Percentiles rank a stretch among this genome's conserved stretches.
Evolutionary conservation across 2,329 filamentous ascomycete species (phyloP).

Genomic region (Davidsoniella australis): DNA sequence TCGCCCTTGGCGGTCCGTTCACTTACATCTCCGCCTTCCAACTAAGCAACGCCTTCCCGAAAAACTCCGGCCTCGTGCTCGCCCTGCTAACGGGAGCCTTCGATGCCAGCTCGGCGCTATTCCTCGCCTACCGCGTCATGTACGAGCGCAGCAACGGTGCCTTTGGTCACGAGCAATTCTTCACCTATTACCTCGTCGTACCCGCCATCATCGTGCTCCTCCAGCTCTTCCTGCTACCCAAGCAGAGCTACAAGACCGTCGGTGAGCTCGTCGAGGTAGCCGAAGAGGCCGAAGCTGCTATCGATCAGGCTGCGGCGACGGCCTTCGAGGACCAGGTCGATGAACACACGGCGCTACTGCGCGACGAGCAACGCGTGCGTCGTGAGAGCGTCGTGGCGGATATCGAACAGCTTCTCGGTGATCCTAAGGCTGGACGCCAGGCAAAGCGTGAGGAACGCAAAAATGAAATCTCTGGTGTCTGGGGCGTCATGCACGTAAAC

Average conservation of each 20-base stretch:
- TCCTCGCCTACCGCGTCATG: constrained; percentile 55
- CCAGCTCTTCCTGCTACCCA: constrained; percentile 57
- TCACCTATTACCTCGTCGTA: constrained; percentile 53
- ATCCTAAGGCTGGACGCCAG: constrained; percentile 42
- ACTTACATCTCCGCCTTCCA: constrained; percentile 74
- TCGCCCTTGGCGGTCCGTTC: constrained; percentile 65
- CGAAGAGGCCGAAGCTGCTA: constrained; percentile 30
- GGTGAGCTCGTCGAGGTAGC: constrained; percentile 65
- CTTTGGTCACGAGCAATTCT: constrained; percentile 52
- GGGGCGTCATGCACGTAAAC: constrained; percentile 66
- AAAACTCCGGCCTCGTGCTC: constrained; percentile 60
- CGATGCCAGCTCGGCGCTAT: constrained; percentile 65
- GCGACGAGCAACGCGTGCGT: constrained; percentile 40
- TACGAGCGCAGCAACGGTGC: constrained; percentile 39
- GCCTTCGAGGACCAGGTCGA: constrained; percentile 38
- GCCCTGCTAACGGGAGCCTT: constrained; percentile 69
- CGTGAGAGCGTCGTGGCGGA: constrained; percentile 49
- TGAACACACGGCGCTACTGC: constrained; percentile 37
- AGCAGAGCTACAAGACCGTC: constrained; percentile 65
- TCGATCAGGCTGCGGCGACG: constrained; percentile 17
- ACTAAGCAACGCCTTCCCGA: constrained; percentile 68
- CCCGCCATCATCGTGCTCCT: constrained; percentile 47
- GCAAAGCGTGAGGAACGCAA: constrained; percentile 50
- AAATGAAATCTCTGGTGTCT: constrained; percentile 58
- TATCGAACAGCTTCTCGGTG: constrained; percentile 57